Percentiles rank a stretch among this genome's conserved stretches.
These are phyloP conservation scores for Aquilaria malaccensis DNA, from an alignment of 345 rosid species.

Conservation along the genomic window DNA sequence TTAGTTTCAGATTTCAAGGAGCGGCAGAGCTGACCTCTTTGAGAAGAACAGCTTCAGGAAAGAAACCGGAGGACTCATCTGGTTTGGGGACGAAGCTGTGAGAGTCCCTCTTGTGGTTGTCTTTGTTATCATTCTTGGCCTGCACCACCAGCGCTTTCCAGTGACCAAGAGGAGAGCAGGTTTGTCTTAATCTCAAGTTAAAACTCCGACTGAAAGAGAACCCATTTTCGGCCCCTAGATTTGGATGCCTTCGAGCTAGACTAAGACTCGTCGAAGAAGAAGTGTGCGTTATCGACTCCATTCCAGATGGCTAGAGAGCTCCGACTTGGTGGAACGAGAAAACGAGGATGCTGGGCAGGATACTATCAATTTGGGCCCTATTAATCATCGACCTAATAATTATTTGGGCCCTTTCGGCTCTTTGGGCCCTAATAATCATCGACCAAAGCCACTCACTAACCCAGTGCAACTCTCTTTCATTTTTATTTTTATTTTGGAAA, in stretches of 20 bases:
- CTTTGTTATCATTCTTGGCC: conserved; percentile 41
- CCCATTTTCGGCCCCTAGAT: conserved; percentile 5
- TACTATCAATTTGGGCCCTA: conserved; percentile 3
- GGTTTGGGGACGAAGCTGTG: conserved; percentile 48
- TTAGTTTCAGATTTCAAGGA: neutral
- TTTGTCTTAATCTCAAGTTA: conserved; percentile 9
- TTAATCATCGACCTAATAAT: too few species aligned
- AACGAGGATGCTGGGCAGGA: too few species aligned
- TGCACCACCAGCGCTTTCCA: conserved; percentile 38
- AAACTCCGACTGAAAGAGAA: conserved; percentile 14
- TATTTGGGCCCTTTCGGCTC: too few species aligned
- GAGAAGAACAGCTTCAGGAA: conserved; percentile 86
- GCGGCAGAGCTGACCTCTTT: conserved; percentile 42
- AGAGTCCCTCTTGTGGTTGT: conserved; percentile 34
- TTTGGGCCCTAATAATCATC: too few species aligned
- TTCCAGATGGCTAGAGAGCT: neutral
- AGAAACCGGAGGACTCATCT: conserved; percentile 66
- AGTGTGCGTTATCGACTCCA: conserved; percentile 46
- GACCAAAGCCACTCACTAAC: too few species aligned
- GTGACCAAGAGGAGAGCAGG: conserved; percentile 13
- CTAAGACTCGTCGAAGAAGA: conserved; percentile 19
- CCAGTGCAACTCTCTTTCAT: too few species aligned
- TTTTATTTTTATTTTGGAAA: too few species aligned
- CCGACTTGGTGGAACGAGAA: too few species aligned
- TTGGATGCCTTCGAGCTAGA: conserved; percentile 24